Evolutionary conservation across 169 alveolate species (phyloP).

Genomic region (Plasmodium gaboni): DNA sequence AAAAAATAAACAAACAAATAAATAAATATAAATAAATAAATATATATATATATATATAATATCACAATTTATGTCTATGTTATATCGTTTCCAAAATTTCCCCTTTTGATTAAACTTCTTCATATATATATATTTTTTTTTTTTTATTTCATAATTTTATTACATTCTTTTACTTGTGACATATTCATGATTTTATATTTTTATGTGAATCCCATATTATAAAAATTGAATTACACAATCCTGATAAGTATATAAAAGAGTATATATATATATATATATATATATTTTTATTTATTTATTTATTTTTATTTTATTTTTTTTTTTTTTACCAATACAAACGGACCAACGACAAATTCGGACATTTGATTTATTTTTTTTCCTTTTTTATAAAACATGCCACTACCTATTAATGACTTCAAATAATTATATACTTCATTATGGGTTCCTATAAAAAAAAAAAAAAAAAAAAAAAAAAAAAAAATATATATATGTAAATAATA

Average conservation of each 20-base stretch:
- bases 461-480: background rate
- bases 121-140: no score
- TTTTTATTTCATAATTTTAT: no score
- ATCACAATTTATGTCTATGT: no score
- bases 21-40: background rate
- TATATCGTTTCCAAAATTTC: no score
- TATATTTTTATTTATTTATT: background rate
- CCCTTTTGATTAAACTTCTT: no score
- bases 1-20: background rate
- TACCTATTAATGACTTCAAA: background rate
- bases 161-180: no score
- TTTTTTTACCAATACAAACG: constrained; percentile 52
- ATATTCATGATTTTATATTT: no score
- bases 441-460: constrained; percentile 11
- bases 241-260: constrained; percentile 9
- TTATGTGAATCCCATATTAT: no score
- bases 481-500: no score
- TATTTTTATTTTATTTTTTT: background rate
- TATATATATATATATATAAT: background rate
- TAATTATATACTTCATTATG: constrained; percentile 40
- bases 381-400: background rate
- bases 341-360: constrained; percentile 57
- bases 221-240: constrained; percentile 5
- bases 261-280: background rate
- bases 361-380: constrained; percentile 10